Conservation (phyloP, 108 stramenopile species). For the Nitzschia palea region DNA sequence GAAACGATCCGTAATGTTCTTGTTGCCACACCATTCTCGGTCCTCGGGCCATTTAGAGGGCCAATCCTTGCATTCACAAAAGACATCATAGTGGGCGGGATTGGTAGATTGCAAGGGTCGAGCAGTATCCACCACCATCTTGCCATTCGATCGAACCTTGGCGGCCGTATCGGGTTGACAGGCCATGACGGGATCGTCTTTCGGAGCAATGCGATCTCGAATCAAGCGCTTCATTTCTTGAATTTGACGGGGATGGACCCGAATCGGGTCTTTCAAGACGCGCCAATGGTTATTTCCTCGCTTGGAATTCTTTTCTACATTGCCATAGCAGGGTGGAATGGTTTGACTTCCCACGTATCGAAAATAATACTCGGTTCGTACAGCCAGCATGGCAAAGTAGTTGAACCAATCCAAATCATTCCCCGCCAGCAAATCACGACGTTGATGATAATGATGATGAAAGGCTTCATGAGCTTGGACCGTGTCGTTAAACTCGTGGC, state of each 20-base stretch:
- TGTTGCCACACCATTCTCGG: constrained; percentile 31
- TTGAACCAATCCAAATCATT: constrained; percentile 24
- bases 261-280: constrained; percentile 44
- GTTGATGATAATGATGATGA: constrained; percentile 9
- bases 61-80: constrained; percentile 53
- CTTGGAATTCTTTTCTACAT: neutral
- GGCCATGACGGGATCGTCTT: constrained; percentile 2
- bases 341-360: constrained; percentile 31
- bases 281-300: constrained; percentile 29
- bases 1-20: constrained; percentile 27
- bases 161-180: constrained; percentile 37
- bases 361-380: constrained; percentile 35
- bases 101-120: constrained; percentile 39
- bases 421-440: constrained; percentile 23
- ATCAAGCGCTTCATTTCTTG: constrained; percentile 34
- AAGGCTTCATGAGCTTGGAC: constrained; percentile 17
- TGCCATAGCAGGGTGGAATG: constrained; percentile 46
- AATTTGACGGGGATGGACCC: constrained; percentile 32
- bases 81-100: constrained; percentile 22
- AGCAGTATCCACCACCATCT: constrained; percentile 26
- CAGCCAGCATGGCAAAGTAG: constrained; percentile 36
- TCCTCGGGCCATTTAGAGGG: constrained; percentile 35
- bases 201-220: constrained; percentile 42
- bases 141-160: constrained; percentile 16
- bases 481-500: constrained; percentile 5